phyloP scores from a whole-genome alignment of 805 yeast genomes.

The Zygosaccharomyces bisporus region DNA sequence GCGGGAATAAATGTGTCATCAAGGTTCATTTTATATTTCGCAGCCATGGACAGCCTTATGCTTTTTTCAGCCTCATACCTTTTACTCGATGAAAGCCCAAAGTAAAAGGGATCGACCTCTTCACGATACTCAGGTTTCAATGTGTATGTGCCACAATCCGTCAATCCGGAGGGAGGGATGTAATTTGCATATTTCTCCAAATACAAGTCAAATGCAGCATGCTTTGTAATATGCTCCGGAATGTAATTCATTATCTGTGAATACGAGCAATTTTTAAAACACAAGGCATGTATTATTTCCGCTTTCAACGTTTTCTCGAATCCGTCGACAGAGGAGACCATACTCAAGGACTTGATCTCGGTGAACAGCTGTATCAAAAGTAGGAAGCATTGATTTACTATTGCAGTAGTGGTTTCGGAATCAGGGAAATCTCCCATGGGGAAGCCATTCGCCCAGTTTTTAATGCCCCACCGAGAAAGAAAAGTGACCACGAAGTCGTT shows the following conservation, averaged over 20 bases:
- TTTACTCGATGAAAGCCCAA: conserved; percentile 70
- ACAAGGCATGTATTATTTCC: conserved; percentile 80
- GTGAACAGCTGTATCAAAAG: conserved; percentile 63
- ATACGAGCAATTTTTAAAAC: conserved; percentile 69
- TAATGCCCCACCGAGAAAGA: conserved; percentile 66
- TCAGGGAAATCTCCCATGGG: conserved; percentile 42
- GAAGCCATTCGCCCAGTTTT: conserved; percentile 48
- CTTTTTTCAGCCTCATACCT: conserved; percentile 78
- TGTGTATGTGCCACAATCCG: conserved; percentile 61
- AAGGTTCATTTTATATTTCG: conserved; percentile 37
- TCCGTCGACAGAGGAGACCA: conserved; percentile 46
- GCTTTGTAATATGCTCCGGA: conserved; percentile 72
- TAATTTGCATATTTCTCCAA: conserved; percentile 56
- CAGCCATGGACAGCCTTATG: conserved; percentile 49
- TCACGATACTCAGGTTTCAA: conserved; percentile 54
- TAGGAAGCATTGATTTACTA: conserved; percentile 76
- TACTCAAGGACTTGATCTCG: conserved; percentile 59
- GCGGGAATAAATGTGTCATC: conserved; percentile 60
- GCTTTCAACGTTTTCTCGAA: conserved; percentile 49
- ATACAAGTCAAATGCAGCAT: conserved; percentile 66
- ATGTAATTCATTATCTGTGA: conserved; percentile 63
- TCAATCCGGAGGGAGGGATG: conserved; percentile 54
- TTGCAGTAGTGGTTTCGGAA: conserved; percentile 44
- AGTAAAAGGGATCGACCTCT: conserved; percentile 75
- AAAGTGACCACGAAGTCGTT: conserved; percentile 54